These are phyloP conservation scores for Geotrichum bryndzae DNA, from an alignment of 1,139 yeast species.

Conservation along the genomic window DNA sequence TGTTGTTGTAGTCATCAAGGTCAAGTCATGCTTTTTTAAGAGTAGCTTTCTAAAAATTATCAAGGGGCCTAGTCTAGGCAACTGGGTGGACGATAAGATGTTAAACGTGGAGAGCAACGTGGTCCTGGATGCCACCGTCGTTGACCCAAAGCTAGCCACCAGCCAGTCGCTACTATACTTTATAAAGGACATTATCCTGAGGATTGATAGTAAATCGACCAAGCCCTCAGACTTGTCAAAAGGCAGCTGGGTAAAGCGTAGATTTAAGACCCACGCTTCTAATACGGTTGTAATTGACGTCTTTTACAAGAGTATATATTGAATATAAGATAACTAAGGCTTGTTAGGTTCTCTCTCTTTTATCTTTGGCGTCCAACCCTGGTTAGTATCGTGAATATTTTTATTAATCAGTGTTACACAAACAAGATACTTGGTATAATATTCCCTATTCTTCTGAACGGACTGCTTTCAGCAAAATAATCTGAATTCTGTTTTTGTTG, in stretches of 20 bases:
- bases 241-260: constrained; percentile 37
- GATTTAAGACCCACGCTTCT: no score
- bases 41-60: constrained; percentile 25
- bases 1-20: constrained; percentile 33
- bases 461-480: no score
- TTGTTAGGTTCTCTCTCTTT: no score
- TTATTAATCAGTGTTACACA: no score
- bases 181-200: constrained; percentile 21
- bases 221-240: constrained; percentile 11
- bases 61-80: constrained; percentile 28
- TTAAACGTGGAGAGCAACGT: constrained; percentile 26
- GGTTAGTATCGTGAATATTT: no score
- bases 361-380: no score
- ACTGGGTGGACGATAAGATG: constrained; percentile 27
- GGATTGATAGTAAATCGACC: constrained; percentile 11
- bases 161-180: constrained; percentile 20
- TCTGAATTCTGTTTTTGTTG: no score
- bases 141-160: constrained; percentile 5
- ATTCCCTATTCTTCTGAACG: no score
- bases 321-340: no score
- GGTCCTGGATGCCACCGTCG: constrained; percentile 30
- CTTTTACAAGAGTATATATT: no score
- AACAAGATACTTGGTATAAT: no score
- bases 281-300: no score
- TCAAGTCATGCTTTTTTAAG: constrained; percentile 28